Conservation (phyloP, 768 basidiomycete genomes). For the Dendrothele bispora region DNA sequence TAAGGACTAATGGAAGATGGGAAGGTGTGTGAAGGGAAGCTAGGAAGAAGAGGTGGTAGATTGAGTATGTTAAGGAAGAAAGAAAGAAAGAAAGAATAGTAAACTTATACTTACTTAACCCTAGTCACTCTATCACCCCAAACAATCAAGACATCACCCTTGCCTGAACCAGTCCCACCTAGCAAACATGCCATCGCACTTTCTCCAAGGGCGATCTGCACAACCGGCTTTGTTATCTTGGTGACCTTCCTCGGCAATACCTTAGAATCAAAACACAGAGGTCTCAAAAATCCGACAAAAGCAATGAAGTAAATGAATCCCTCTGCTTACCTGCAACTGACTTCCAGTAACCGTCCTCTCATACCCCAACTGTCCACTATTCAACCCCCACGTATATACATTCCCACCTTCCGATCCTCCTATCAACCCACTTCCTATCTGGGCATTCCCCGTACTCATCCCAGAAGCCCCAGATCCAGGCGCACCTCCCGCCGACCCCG, state of each 20-base stretch:
- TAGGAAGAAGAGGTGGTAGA: slow-evolving; percentile 23
- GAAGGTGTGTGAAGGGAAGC: slow-evolving; percentile 78
- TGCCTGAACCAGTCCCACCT: slow-evolving; percentile 79
- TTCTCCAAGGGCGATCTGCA: slow-evolving; percentile 66
- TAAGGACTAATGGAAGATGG: slow-evolving; percentile 76
- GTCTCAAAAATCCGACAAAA: no score
- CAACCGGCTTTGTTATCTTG: slow-evolving; percentile 67
- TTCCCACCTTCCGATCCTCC: slow-evolving; percentile 29
- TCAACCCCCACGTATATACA: slow-evolving; percentile 92
- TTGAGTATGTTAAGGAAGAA: not conserved
- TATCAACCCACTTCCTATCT: no score
- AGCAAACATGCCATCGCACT: slow-evolving; percentile 38
- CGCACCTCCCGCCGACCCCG: slow-evolving; percentile 9
- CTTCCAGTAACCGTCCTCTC: not conserved
- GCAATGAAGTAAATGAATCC: no score
- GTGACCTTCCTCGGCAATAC: slow-evolving; percentile 79
- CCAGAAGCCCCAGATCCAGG: slow-evolving; percentile 9
- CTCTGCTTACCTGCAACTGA: not conserved
- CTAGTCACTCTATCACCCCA: slow-evolving; percentile 76
- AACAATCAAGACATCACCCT: slow-evolving; percentile 82
- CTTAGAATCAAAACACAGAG: no score
- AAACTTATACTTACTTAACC: slow-evolving; percentile 71
- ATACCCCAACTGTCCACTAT: slow-evolving; percentile 85
- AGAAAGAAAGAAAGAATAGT: not conserved
- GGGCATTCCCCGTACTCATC: no score